Evolutionary conservation across 352 stramenopile species (phyloP), one percentile per base, ranked within the genome.

Genomic region (Phytophthora fragariae): DNA sequence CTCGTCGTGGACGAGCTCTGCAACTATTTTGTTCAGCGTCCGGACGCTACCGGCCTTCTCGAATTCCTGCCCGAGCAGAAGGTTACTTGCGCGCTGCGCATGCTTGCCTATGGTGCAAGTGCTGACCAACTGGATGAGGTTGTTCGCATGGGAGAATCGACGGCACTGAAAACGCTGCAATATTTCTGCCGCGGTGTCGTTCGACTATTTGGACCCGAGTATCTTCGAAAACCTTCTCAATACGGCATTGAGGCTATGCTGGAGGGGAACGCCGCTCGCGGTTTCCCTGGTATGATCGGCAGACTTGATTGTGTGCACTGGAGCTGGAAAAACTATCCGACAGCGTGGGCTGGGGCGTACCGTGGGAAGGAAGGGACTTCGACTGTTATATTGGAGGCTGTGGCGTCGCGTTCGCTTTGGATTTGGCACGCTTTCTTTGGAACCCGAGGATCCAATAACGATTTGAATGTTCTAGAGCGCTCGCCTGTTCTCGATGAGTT

Each of bases 221-320:
- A 65, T 11, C 37, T 65, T 7, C 56, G 55, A 12, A 11, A 41
- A 15, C 56, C 56, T 10, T 61, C 33, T 12, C 9, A 35, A 33
- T 21, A 14, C 3, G 31, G 47, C 35, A 47, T 65, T 9, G 10
- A 61, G 31, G 31, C n/a, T 3, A 47, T 71, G 4, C 15, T 57
- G 17, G 21, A 8, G 1, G 58, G 57, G 37, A 49, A 65, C 14
- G 37, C 0, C 1, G 9, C 17, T 6, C 15, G 24, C 12, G 56
- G 56, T 10, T 71, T 71, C 9, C 21, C 52, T 15, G 64, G 56
- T 5, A 71, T 71, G 56, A n/a, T 65, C 4, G 56, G 47, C 14
- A 71, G 64, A 21, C 19, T 71, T 1, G 56, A 71, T 12, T 65
- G 56, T 33, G 65, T 61, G 64, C 56, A 65, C 15, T 61, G 64